Base-by-base conservation (phyloP, 75 land plant species). In the Azolla pinnata region DNA sequence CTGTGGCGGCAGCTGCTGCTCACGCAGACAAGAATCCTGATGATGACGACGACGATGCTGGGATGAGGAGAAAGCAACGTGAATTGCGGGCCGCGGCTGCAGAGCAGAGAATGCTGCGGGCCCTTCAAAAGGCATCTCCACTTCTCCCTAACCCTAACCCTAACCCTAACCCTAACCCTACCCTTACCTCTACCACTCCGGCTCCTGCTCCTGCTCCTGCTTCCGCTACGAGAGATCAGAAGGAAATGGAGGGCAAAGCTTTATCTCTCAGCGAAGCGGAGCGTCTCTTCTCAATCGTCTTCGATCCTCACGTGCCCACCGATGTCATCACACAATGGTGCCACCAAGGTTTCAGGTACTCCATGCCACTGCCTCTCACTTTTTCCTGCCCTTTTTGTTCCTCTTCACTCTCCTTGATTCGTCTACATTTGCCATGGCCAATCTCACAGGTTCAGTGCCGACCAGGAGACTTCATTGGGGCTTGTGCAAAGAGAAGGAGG, bases 391-490 rank as follows among this genome's bases (percentile, higher is more conserved):
- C 54, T 21, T 34, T 51, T 24, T 24, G 29, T 31, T 20, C 10
- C 29, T 1, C 2, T 31, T 51, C 5, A 25, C 1, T 32, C 18
- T 21, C 23, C 23, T 44, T 70, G 21, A n/a, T n/a, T n/a, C n/a
- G n/a, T n/a, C n/a, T n/a, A n/a, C n/a, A n/a, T n/a, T n/a, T n/a
- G n/a, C n/a, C n/a, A n/a, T n/a, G n/a, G n/a, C n/a, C n/a, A n/a
- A n/a, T n/a, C n/a, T n/a, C n/a, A n/a, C 61, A 93, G 98, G 81
- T 89, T 93, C 77, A 93, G 98, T 66, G 62, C 96, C 69, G 98
- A 89, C 66, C 85, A 75, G 27, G 96, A 85, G 61, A 93, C 98
- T 54, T 77, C 83, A 24, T 78, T 88, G 75, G 98, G 98, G 18
- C 76, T 93, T 29, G 98, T 93, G 67, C 98, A 93, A 70, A 80